Base-by-base conservation (phyloP, 306 rosid genomes). In the Macrotyloma uniflorum region DNA sequence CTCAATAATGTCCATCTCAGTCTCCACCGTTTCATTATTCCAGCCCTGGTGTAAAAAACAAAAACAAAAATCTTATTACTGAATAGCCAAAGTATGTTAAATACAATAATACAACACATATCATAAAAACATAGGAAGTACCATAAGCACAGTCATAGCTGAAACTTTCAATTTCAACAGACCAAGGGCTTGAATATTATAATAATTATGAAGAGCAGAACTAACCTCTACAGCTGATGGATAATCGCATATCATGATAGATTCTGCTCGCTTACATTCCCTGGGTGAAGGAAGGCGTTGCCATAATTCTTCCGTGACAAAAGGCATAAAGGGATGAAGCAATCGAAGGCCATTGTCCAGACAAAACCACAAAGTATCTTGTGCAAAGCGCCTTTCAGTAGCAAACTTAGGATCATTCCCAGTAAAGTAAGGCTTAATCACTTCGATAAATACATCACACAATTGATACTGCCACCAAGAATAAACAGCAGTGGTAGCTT, bases 281-380 rank as follows among this genome's bases (percentile, higher is more conserved):
- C 15, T 74, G 43, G 96, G 79, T 20, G 83, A 88, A 79, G 99
- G 99, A 84, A 95, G 97, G 43, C 99, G 99, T 87, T 95, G 98
- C 98, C 98, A 95, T 75, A 93, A 80, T 84, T 95, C 99, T 86
- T 95, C 99, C 42, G 98, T 93, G 66, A 93, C 96, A 59, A 87
- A 95, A 35, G 99, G 99, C 98, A 93, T 95, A 84, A 95, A 91
- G 6, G 99, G 99, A 78, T 95, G 99, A 82, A 95, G 98, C 89
- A 95, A 80, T 58, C 98, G 90, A 82, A 92, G 88, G 42, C 99
- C 99, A 84, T 85, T 85, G 67, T 95, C 99, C 69, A 95, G 93
- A 79, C 99, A 95, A 65, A 93, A 75, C 98, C 99, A 93, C 72
- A 95, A 82, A 8, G 98, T 93, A 83, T 90, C 89, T 88, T 76